Evolutionary conservation across 345 rosid genomes (phyloP), one percentile per base, ranked within the genome.

Genomic region (Linum usitatissimum): DNA sequence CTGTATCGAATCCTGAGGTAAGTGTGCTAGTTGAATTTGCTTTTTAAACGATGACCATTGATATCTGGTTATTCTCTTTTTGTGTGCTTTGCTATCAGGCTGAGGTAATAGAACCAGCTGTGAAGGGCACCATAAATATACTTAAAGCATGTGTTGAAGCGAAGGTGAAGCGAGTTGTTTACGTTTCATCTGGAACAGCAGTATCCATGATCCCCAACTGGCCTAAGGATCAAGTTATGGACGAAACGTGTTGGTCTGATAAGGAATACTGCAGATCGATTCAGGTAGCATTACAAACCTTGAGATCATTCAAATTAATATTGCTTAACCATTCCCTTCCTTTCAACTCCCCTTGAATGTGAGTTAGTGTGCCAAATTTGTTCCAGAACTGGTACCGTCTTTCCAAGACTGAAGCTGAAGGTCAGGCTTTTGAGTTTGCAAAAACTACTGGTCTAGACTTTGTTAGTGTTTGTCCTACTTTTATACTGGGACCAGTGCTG

Each of bases 171-270:
- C 81, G 87, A 57, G 87, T 84, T 63, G 80, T 84, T 53, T 53
- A 71, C n/a, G 96, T 86, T 23, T 88, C 93, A 59, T 88, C 91
- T 31, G 74, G 1, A 4, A 68, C 73, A 66, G 83, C 93, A 10
- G 71, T 83, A 65, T 0, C 0, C 30, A 19, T 82, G 77, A 84
- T 81, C 67, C 96, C 96, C 57, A 2, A 6, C 6, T 86, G 82
- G 86, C 83, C 92, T 3, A 69, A 73, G 64, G 70, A 66, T 75
- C 69, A 68, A 70, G 67, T 75, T 18, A 73, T 59, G 74, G 84
- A 81, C 65, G 93, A 86, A 75, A 23, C 71, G 1, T 80, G 84
- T 68, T 86, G 90, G 92, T 86, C 96, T 36, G 79, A 81, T 55
- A 65, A 65, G 71, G 88, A 84, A 18, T 82, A 70, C 64, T 84